Evolutionary conservation across 257 asterid genomes (phyloP).

Genomic region (Rubia yunnanensis): DNA sequence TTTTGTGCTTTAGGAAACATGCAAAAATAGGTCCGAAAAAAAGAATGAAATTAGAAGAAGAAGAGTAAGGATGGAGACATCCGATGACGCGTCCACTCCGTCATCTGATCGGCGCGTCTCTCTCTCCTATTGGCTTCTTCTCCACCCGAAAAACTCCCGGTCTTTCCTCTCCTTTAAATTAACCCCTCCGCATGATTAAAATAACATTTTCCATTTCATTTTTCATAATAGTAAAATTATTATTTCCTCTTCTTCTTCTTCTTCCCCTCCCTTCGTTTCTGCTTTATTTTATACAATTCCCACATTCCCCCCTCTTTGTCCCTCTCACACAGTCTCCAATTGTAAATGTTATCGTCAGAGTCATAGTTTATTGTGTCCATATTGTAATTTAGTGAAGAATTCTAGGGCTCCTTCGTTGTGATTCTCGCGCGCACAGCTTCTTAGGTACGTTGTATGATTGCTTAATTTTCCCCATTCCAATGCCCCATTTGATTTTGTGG

Average conservation of each 20-base stretch:
- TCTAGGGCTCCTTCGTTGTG: constrained; percentile 6
- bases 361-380: constrained; percentile 9
- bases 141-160: constrained; percentile 17
- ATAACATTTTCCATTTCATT: neutral
- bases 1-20: neutral
- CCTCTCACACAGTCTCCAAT: neutral
- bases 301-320: constrained; percentile 16
- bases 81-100: constrained; percentile 20
- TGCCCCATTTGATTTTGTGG: constrained; percentile 15
- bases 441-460: constrained; percentile 17
- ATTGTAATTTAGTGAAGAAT: constrained; percentile 11
- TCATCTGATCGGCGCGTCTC: constrained; percentile 14
- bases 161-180: constrained; percentile 20
- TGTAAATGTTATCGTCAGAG: neutral
- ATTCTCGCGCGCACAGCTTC: constrained; percentile 11
- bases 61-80: neutral
- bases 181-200: neutral
- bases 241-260: constrained; percentile 12
- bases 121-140: constrained; percentile 5
- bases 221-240: constrained; percentile 5
- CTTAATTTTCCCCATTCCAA: neutral
- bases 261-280: neutral
- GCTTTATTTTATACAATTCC: constrained; percentile 10
- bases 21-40: neutral
- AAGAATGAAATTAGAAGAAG: neutral